Conservation (phyloP, 768 basidiomycete species). For the Scleroderma bovista region DNA sequence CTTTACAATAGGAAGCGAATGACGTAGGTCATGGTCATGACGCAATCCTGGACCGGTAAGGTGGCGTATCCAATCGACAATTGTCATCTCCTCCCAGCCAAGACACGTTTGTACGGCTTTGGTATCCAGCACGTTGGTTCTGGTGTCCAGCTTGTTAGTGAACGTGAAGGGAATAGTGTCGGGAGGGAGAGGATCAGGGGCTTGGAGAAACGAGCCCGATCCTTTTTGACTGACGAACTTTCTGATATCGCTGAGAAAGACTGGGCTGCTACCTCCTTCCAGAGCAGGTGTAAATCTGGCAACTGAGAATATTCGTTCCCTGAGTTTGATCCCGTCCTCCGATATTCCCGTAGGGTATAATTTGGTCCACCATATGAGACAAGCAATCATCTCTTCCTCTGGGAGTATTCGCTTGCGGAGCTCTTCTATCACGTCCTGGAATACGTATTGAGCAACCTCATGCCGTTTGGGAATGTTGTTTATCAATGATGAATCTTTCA, state of each 20-base stretch:
- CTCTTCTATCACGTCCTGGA: conserved; percentile 74
- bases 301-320: neutral
- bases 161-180: conserved; percentile 65
- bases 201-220: conserved; percentile 49
- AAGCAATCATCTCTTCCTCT: conserved; percentile 67
- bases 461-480: conserved; percentile 51
- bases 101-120: conserved; percentile 34
- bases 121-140: too few relatives aligned
- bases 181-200: conserved; percentile 69
- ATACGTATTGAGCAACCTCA: conserved; percentile 62
- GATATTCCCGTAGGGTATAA: conserved; percentile 8
- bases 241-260: conserved; percentile 52
- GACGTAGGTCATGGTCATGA: conserved; percentile 37
- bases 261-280: conserved; percentile 34
- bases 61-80: conserved; percentile 72
- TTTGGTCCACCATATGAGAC: conserved; percentile 76
- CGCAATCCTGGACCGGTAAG: conserved; percentile 44
- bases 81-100: conserved; percentile 14
- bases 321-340: neutral
- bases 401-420: conserved; percentile 58
- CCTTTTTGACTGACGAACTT: conserved; percentile 61
- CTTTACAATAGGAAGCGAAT: conserved; percentile 23
- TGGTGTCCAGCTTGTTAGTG: conserved; percentile 50
- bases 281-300: neutral
- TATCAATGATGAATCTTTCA: conserved; percentile 47